A percentile compares a stretch with the other conserved stretches of the same genome.
phyloP scores from a whole-genome alignment of 2,329 filamentous ascomycete species.

The Moelleriella libera region DNA sequence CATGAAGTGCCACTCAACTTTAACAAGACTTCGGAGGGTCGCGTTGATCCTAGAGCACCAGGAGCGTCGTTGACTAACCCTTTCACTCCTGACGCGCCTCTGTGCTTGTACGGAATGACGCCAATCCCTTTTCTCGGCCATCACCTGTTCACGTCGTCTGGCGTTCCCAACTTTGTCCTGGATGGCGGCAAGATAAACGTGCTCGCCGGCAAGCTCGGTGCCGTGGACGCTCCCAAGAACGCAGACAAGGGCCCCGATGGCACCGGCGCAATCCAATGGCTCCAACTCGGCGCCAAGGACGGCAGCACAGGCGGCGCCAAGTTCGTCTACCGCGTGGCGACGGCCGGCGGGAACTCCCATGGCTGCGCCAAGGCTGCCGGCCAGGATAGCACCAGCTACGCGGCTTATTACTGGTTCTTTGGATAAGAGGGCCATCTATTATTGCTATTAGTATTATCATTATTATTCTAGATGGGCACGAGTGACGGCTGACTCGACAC shows the following conservation, averaged over 20 bases:
- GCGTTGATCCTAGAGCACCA: conserved; percentile 15
- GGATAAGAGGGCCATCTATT: conserved; percentile 6
- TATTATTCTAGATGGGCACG: too few relatives aligned
- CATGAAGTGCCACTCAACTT: conserved; percentile 34
- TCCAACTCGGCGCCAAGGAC: conserved; percentile 29
- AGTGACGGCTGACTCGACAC: too few relatives aligned
- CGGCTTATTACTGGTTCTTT: conserved; percentile 46
- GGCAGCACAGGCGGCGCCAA: conserved; percentile 16
- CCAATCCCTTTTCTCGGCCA: conserved; percentile 38
- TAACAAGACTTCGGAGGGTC: conserved; percentile 11
- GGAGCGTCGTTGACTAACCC: conserved; percentile 30
- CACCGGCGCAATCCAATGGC: conserved; percentile 42
- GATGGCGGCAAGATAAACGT: conserved; percentile 20
- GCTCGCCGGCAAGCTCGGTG: conserved; percentile 32
- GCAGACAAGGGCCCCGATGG: conserved; percentile 30
- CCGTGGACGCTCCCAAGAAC: conserved; percentile 34
- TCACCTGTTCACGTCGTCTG: conserved; percentile 48
- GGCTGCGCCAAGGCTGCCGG: conserved; percentile 25
- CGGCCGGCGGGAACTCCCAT: conserved; percentile 33
- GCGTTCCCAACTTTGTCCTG: conserved; percentile 47
- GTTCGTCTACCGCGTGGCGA: conserved; percentile 39
- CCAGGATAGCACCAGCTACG: conserved; percentile 37
- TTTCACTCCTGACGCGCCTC: conserved; percentile 24
- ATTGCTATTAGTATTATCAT: too few relatives aligned
- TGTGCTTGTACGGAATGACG: conserved; percentile 21